Conservation (phyloP, 208 protist species). For the Naegleria gruberi region DNA sequence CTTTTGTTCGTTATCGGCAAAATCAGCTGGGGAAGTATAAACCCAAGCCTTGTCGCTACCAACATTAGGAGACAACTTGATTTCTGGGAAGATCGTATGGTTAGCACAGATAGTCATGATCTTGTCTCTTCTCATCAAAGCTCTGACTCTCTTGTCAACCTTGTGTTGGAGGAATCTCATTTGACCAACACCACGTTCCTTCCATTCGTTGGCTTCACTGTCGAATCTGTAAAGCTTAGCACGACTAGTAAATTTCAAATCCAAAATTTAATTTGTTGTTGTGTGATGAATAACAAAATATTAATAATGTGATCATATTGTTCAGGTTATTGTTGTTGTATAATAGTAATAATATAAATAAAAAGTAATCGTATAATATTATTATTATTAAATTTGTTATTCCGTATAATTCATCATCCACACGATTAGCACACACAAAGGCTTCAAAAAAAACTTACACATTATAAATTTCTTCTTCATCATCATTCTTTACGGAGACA, state of each 20-base stretch:
- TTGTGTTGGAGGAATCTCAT: slow-evolving; percentile 65
- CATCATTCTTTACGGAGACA: slow-evolving; percentile 50
- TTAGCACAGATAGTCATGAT: slow-evolving; percentile 76
- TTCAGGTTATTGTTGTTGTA: too few relatives aligned
- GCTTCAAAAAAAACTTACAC: slow-evolving; percentile 42
- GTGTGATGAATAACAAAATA: too few relatives aligned
- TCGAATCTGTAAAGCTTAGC: slow-evolving; percentile 66
- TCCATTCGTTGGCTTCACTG: slow-evolving; percentile 56
- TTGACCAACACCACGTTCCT: slow-evolving; percentile 65
- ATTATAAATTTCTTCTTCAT: slow-evolving; percentile 42
- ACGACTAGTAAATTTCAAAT: too few relatives aligned
- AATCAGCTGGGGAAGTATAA: slow-evolving; percentile 44
- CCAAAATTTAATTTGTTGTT: too few relatives aligned
- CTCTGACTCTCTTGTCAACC: slow-evolving; percentile 47
- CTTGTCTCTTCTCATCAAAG: slow-evolving; percentile 75
- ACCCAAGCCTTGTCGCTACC: slow-evolving; percentile 55
- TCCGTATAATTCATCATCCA: too few relatives aligned
- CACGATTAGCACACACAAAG: slow-evolving; percentile 43
- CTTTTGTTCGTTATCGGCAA: slow-evolving; percentile 35
- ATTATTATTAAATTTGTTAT: too few relatives aligned
- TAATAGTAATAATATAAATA: too few relatives aligned
- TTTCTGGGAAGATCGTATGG: slow-evolving; percentile 46
- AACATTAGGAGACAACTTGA: slow-evolving; percentile 40
- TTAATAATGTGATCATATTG: too few relatives aligned
- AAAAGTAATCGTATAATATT: too few relatives aligned